Percentiles rank a stretch among this genome's conserved stretches.
phyloP scores from a whole-genome alignment of 2,329 filamentous ascomycete species.

The Diaporthe aspalathi region DNA sequence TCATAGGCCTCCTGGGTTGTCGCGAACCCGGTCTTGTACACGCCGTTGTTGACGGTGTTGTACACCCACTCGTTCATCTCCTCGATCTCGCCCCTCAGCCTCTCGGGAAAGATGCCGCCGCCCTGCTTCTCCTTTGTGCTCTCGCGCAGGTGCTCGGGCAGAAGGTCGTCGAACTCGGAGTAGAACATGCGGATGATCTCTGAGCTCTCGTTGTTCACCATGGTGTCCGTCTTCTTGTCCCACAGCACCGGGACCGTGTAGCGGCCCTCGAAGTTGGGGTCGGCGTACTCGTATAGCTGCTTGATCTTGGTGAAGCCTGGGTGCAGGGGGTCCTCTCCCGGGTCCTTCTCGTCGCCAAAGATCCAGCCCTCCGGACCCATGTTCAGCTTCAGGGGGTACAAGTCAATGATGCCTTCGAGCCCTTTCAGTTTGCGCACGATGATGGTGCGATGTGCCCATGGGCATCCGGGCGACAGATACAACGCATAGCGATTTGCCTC shows the following conservation, averaged over 20 bases:
- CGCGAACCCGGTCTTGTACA: slow-evolving; percentile 72
- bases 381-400: slow-evolving; percentile 76
- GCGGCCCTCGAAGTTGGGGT: slow-evolving; percentile 74
- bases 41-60: slow-evolving; percentile 60
- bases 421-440: slow-evolving; percentile 80
- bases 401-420: slow-evolving; percentile 75
- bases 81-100: slow-evolving; percentile 69
- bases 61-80: slow-evolving; percentile 77
- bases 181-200: slow-evolving; percentile 91
- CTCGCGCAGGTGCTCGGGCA: slow-evolving; percentile 65
- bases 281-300: slow-evolving; percentile 76
- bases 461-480: slow-evolving; percentile 71
- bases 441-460: slow-evolving; percentile 78
- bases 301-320: slow-evolving; percentile 71
- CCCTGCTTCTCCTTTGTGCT: slow-evolving; percentile 53
- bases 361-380: slow-evolving; percentile 70
- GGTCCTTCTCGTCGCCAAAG: slow-evolving; percentile 56
- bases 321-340: slow-evolving; percentile 71
- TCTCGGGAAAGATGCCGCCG: slow-evolving; percentile 67
- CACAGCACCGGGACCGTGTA: slow-evolving; percentile 81
- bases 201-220: slow-evolving; percentile 85
- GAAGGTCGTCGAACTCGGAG: slow-evolving; percentile 73
- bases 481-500: slow-evolving; percentile 71
- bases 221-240: slow-evolving; percentile 74
- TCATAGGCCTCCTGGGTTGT: slow-evolving; percentile 74